Percentiles rank a stretch among this genome's conserved stretches.
Evolutionary conservation across 2,329 filamentous ascomycete species (phyloP).

Genomic region (Colletotrichum sp.): DNA sequence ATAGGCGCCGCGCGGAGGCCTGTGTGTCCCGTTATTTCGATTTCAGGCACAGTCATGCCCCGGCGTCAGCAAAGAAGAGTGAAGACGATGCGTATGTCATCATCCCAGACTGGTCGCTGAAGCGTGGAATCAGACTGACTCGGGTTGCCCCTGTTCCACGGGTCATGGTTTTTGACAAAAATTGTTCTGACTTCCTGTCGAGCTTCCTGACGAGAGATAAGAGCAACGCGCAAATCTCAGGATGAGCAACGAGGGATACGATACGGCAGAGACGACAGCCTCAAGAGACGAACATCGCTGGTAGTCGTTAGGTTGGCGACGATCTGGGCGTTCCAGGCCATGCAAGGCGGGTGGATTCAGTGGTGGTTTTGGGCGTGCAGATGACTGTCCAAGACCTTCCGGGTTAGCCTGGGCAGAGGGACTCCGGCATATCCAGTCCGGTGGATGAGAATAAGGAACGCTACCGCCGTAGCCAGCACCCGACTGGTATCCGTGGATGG

Average conservation of each 20-base stretch:
- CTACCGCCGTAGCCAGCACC: background rate
- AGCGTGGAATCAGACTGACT: slow-evolving; percentile 8
- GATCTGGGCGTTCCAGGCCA: slow-evolving; percentile 11
- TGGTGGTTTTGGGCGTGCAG: background rate
- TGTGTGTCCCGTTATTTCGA: background rate
- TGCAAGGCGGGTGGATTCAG: background rate
- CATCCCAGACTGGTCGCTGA: background rate
- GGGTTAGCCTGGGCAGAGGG: background rate
- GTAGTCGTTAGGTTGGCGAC: background rate
- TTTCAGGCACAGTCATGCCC: background rate
- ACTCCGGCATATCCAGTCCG: background rate
- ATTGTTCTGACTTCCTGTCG: background rate
- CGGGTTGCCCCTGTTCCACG: slow-evolving; percentile 1
- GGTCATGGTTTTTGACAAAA: background rate
- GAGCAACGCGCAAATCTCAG: background rate
- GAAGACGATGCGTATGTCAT: background rate
- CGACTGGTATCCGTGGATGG: background rate
- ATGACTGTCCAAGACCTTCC: background rate
- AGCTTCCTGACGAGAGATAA: background rate
- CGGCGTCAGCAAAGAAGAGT: background rate
- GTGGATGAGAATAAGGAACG: background rate
- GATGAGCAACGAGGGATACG: background rate
- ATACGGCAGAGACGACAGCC: background rate
- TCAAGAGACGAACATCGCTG: background rate
- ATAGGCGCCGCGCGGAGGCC: background rate